Evolutionary conservation across 495 filamentous ascomycete genomes (phyloP), one percentile per base, ranked within the genome.

Genomic region (Mytilinidion resinicola): DNA sequence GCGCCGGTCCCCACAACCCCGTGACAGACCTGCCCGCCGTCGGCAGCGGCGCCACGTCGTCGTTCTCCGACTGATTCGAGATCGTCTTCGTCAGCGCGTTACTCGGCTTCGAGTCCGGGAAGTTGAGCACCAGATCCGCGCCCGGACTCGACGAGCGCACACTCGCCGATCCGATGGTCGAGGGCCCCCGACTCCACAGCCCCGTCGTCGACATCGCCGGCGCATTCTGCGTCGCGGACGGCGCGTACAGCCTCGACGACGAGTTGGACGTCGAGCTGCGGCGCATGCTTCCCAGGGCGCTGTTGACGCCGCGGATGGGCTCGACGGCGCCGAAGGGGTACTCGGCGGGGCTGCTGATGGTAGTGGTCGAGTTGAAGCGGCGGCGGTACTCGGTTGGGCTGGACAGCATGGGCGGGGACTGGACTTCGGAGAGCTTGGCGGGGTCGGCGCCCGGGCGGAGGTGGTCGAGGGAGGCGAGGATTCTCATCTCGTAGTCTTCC

Each of bases 401-500:
- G 1, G 64, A 33, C 2, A 38, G 4, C 25, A 49, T 17, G 12
- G 66, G 48, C 3, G 67, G 58, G 9, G 66, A 62, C 17, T 43
- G 51, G 12, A 53, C 15, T 51, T 53, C 54, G 38, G 54, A 44
- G n/a, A 59, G 59, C 59, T 62, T 69, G 17, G 59, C 17, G 10
- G 66, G 66, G 38, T 72, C 67, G n/a, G 63, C 59, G 35, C 79
- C 75, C 6, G 81, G 76, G 9, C 85, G 82, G 4, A 96, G 76
- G 67, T 96, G 91, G 19, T 96, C 91, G 0, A 82, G 86, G 33
- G 85, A 91, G 25, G 88, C 88, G 12, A 87, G 75, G 15, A 95
- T 66, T 65, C 84, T 85, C 53, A 96, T 75, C 41, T 89, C 85
- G 66, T 95, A 96, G 35, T 85, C 74, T n/a, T 82, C 78, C 34